A percentile compares a stretch with the other conserved stretches of the same genome.
These are phyloP conservation scores for Candida palmyrensis DNA, from an alignment of 805 yeast genomes.

Conservation along the genomic window DNA sequence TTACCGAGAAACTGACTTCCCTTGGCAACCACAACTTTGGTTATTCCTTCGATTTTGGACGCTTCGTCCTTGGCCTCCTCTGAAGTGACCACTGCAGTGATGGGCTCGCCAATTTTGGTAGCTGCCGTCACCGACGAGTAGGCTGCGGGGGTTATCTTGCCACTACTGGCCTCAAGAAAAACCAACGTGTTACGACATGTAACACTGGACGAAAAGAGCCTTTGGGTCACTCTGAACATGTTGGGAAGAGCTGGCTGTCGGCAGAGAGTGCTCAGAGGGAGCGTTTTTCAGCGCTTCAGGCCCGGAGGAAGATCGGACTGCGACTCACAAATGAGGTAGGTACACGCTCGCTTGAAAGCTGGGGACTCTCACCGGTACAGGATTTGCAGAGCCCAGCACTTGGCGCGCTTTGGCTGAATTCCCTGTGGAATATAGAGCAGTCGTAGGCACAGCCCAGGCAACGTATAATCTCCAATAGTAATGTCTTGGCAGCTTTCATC, in stretches of 20 bases:
- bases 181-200: constrained; percentile 53
- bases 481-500: no score
- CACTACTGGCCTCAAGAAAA: constrained; percentile 59
- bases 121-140: constrained; percentile 79
- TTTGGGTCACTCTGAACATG: constrained; percentile 14
- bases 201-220: constrained; percentile 43
- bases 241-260: neutral
- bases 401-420: no score
- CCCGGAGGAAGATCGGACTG: no score
- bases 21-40: constrained; percentile 54
- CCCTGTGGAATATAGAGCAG: no score
- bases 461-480: no score
- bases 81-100: constrained; percentile 77
- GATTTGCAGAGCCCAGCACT: no score
- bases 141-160: constrained; percentile 59
- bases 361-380: no score
- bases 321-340: no score
- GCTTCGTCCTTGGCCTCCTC: constrained; percentile 47
- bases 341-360: no score
- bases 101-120: constrained; percentile 62
- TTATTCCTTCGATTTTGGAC: constrained; percentile 47
- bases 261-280: no score
- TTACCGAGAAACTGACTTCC: constrained; percentile 59
- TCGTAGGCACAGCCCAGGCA: no score
- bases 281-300: no score